phyloP scores from a whole-genome alignment of 768 basidiomycete species.

The Lentinula edodes region DNA sequence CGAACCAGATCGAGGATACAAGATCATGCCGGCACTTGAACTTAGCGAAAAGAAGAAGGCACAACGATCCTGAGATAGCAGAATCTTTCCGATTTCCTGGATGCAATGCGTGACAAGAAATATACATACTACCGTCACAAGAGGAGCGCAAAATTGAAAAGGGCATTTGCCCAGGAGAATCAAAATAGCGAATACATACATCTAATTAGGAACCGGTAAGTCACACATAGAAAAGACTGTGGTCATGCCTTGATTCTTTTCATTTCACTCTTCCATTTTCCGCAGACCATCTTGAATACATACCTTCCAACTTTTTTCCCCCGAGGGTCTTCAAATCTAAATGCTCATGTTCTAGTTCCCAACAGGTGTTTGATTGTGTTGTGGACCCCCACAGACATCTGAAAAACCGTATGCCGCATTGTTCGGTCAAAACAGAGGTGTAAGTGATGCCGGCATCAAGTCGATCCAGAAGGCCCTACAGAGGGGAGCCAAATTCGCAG shows the following conservation, averaged over 20 bases:
- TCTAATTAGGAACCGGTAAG: background rate
- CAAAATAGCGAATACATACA: conserved; percentile 23
- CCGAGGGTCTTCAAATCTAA: background rate
- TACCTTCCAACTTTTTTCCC: background rate
- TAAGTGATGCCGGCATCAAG: conserved; percentile 1
- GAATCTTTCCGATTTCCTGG: conserved; percentile 3
- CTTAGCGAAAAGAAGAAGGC: conserved; percentile 1
- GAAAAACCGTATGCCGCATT: background rate
- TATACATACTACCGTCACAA: background rate
- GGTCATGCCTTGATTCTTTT: conserved; percentile 4
- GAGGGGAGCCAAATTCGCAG: background rate
- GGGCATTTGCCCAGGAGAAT: conserved; percentile 34
- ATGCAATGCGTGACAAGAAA: background rate
- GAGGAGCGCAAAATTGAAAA: background rate
- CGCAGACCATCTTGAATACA: conserved; percentile 29
- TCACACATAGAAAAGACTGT: background rate
- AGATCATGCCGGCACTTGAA: conserved; percentile 16
- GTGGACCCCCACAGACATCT: background rate
- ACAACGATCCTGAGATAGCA: conserved; percentile 3
- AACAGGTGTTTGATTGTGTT: background rate
- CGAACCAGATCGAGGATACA: conserved; percentile 40
- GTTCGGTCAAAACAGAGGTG: background rate
- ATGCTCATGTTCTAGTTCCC: background rate
- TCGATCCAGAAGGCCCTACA: conserved; percentile 5
- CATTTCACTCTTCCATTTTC: conserved; percentile 26